Base-by-base conservation (phyloP, 169 alveolate genomes). In the Plasmodium vivax region DNA sequence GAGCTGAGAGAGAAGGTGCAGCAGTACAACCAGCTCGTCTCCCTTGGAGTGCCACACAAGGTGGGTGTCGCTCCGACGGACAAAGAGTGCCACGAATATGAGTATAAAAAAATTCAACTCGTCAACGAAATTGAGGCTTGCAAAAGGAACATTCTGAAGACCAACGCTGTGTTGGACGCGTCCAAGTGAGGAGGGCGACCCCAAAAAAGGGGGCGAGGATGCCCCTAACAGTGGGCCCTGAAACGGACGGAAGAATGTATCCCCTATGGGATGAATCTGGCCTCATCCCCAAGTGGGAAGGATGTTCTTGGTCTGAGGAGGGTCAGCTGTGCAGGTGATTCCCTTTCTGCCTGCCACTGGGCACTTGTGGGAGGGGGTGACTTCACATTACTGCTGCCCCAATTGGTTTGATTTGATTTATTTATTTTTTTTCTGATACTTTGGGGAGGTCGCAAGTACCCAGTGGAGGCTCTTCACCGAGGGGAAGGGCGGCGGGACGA, bases 51-150 rank as follows among this genome's bases (percentile, higher is more conserved):
- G 41, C 38, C 34, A 75, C 36, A 77, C 58, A 85, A 72, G 36
- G 34, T 71, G 32, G 81, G 36, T 10, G 34, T 1, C n/a, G 30
- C 9, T 43, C 27, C 32, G 32, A 56, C 56, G 8, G 34, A 30
- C 9, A 85, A 41, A 27, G 10, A 10, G 10, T 38, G 23, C 34
- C 43, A 85, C 80, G 71, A 85, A 75, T 47, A 47, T 12, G 68
- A 74, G 1, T 68, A 80, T 45, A 38, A 80, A n/a, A 90, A 80
- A 80, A 80, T 90, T 19, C 62, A 90, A 47, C 88, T 90, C 3
- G 19, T 58, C 47, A 79, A 90, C 83, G 94, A 90, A 58, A 90
- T 90, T 51, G 85, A 90, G 7, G 77, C 43, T 14, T 80, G 91
- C 34, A 80, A 45, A 68, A 58, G 41, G 71, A 79, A 43, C 68